Evolutionary conservation across 139 green algal genomes (phyloP).

Genomic region (Auxenochlorella protothecoides): DNA sequence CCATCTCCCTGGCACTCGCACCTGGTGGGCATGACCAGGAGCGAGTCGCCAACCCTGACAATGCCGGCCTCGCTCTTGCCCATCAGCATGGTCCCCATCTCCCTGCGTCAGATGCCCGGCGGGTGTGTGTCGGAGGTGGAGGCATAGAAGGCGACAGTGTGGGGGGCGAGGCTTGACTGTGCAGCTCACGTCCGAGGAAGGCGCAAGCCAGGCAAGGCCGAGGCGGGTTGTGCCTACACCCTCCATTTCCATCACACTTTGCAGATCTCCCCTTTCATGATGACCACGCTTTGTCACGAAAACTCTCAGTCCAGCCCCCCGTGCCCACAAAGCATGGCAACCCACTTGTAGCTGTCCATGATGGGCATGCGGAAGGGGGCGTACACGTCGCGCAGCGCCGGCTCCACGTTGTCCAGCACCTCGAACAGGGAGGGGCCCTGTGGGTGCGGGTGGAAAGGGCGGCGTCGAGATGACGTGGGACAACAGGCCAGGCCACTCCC

Average conservation of each 20-base stretch:
- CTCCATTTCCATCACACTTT: no score
- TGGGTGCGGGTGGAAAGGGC: neutral
- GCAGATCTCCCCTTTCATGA: no score
- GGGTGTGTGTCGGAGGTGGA: no score
- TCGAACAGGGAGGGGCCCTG: slow-evolving; percentile 84
- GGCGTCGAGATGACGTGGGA: no score
- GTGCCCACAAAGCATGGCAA: no score
- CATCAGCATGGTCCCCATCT: slow-evolving; percentile 98
- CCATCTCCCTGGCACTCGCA: slow-evolving; percentile 13
- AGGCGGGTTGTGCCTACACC: neutral
- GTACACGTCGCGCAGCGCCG: slow-evolving; percentile 42
- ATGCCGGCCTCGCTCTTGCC: slow-evolving; percentile 91
- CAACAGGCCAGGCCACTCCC: no score
- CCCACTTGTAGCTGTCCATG: slow-evolving; percentile 84
- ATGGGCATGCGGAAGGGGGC: slow-evolving; percentile 85
- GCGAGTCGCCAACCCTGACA: slow-evolving; percentile 62
- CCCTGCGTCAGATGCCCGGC: slow-evolving; percentile 15
- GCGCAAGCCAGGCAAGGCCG: neutral
- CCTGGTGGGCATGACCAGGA: slow-evolving; percentile 95
- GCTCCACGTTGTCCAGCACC: slow-evolving; percentile 73
- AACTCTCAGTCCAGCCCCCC: no score
- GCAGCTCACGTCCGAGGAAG: neutral
- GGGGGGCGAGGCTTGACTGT: neutral
- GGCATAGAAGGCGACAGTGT: no score
- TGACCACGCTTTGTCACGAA: no score